These are phyloP conservation scores for Leptomonas seymouri DNA, from an alignment of 208 protist genomes.

Conservation along the genomic window DNA sequence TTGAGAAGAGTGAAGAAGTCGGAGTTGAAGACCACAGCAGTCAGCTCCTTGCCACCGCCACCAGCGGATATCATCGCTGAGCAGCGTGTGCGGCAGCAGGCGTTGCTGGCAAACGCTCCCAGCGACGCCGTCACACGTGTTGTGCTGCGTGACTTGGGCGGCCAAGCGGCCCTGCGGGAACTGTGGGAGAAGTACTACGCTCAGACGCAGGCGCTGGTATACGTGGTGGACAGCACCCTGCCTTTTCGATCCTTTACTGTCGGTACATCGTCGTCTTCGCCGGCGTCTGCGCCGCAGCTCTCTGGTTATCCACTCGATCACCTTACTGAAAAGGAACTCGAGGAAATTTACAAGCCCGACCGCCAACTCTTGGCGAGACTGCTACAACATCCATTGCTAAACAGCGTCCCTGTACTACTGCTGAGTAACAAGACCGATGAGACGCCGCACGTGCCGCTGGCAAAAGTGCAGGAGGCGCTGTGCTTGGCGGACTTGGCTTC, in stretches of 20 bases:
- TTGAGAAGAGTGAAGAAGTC: constrained; percentile 41
- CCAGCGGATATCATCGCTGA: constrained; percentile 13
- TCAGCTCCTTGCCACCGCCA: constrained; percentile 49
- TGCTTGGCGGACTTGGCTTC: constrained; percentile 61
- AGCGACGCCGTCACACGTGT: constrained; percentile 45
- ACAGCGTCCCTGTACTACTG: constrained; percentile 85
- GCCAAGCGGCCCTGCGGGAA: constrained; percentile 92
- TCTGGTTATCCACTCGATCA: constrained; percentile 14
- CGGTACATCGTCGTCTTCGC: not conserved
- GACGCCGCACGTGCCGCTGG: constrained; percentile 49
- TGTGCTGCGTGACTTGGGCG: constrained; percentile 97
- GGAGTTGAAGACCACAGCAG: constrained; percentile 66
- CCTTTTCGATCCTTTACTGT: constrained; percentile 5
- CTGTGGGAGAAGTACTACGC: constrained; percentile 98
- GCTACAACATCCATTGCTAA: constrained; percentile 81
- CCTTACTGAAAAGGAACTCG: constrained; percentile 24
- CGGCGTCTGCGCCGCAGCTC: not conserved
- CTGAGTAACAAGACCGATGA: constrained; percentile 95
- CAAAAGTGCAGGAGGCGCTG: constrained; percentile 71
- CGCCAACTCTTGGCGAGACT: constrained; percentile 66
- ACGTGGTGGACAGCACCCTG: constrained; percentile 89
- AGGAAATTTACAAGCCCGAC: constrained; percentile 38
- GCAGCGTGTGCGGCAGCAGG: constrained; percentile 22
- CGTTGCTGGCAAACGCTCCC: constrained; percentile 10
- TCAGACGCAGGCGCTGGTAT: constrained; percentile 92